Evolutionary conservation across 1,284 basidiomycete species (phyloP).

Genomic region (Rhizoctonia solani): DNA sequence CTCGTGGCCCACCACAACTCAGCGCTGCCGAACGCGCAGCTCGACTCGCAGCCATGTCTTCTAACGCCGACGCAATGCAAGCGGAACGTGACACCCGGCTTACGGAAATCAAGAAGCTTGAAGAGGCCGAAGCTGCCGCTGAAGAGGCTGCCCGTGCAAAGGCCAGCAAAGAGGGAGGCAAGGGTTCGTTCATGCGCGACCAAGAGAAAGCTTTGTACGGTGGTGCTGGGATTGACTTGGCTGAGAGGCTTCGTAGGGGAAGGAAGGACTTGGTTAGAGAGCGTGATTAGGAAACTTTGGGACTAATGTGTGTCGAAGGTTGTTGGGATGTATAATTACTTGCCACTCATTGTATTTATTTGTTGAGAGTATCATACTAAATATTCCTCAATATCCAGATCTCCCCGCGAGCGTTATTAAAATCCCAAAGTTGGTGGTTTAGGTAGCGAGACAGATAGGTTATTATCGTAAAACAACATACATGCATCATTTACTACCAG

Average conservation of each 20-base stretch:
- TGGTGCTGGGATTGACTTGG: constrained; percentile 62
- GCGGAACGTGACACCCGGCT: constrained; percentile 70
- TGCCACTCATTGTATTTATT: too few species aligned
- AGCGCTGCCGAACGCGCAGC: constrained; percentile 67
- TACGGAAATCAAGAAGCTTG: constrained; percentile 63
- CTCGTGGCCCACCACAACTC: constrained; percentile 33
- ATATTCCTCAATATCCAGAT: too few species aligned
- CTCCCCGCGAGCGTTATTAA: too few species aligned
- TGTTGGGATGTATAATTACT: too few species aligned
- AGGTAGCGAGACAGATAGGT: too few species aligned
- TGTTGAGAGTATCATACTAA: too few species aligned
- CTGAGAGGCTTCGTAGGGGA: constrained; percentile 72
- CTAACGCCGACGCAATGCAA: constrained; percentile 67
- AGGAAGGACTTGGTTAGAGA: constrained; percentile 65
- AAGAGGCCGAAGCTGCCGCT: constrained; percentile 69
- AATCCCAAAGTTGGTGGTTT: too few species aligned
- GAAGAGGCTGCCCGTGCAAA: constrained; percentile 59
- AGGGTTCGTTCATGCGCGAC: constrained; percentile 69
- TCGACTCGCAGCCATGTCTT: constrained; percentile 83
- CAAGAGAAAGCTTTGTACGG: constrained; percentile 81
- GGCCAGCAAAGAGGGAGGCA: constrained; percentile 58
- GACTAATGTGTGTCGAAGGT: neutral
- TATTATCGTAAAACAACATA: too few species aligned
- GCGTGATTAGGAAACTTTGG: constrained; percentile 48
- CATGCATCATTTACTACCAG: too few species aligned